Evolutionary conservation across 192 early-diverging fungal species (phyloP), one percentile per base, ranked within the genome.

Genomic region (Chytriomyces sp.): DNA sequence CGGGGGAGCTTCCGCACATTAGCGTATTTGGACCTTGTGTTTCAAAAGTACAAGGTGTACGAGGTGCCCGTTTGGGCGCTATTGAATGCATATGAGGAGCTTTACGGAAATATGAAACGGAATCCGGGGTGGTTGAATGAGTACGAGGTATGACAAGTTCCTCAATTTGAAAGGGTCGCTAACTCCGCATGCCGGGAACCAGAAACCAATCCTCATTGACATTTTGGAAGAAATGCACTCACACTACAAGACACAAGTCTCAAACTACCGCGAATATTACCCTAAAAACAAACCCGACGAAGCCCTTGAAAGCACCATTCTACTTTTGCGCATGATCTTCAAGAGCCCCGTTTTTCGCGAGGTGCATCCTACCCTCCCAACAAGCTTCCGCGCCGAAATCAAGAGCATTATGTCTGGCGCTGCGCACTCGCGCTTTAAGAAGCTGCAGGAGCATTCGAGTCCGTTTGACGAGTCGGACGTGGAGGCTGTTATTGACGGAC

Each of bases 251-350:
- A 83, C 71, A 5, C 81, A 83, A 72, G 74, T 86, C 4, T 73
- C 69, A 25, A 82, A 86, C 59, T 86, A 86, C 73, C 73, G 75
- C 39, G 85, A 86, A 69, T 77, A 78, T 39, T 86, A 76, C 71
- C 85, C 85, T 30, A 86, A 86, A 67, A 83, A 85, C 74, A 62
- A 86, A 41, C 85, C 85, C 3, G 67, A 70, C 26, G 75, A 74
- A 37, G 85, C 81, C 4, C 64, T 86, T 26, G 81, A 81, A 68
- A 80, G 77, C 38, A 80, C 84, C 25, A 77, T 86, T 32, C 62
- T 86, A 49, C 64, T 86, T 30, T 59, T 85, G 26, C 77, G 85
- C 33, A 86, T 86, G 85, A 86, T 86, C 25, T 77, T 77, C 65
- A 77, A 78, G 44, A 77, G 73, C 49, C 77, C 77, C 22, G 74